Conservation (phyloP, 78 protist genomes). For the Creolimax fragrantissima region DNA sequence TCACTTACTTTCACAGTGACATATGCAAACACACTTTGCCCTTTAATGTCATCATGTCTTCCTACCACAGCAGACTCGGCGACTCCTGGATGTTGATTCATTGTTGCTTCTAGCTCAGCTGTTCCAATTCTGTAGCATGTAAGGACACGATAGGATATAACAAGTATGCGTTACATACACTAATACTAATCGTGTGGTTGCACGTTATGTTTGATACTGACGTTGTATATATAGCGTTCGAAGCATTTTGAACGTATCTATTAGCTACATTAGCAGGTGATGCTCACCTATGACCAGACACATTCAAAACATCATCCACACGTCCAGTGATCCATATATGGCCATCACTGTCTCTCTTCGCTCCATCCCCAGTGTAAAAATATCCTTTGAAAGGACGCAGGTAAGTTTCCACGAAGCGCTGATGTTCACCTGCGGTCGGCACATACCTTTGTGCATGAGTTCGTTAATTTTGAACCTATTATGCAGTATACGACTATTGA, state of each 20-base stretch:
- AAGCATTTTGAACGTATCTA: too few species aligned
- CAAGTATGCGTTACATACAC: too few species aligned
- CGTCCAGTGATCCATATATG: conserved; percentile 57
- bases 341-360: conserved; percentile 29
- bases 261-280: too few species aligned
- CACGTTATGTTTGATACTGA: too few species aligned
- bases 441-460: too few species aligned
- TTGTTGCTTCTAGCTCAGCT: conserved; percentile 73
- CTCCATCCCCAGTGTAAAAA: conserved; percentile 36
- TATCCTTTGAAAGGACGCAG: background rate
- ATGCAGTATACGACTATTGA: too few species aligned
- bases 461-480: too few species aligned
- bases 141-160: too few species aligned
- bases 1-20: background rate
- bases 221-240: too few species aligned
- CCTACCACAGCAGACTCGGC: conserved; percentile 87
- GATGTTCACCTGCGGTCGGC: too few species aligned
- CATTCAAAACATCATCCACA: conserved; percentile 67
- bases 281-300: background rate
- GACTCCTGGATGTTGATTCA: background rate
- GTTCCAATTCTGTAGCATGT: conserved; percentile 93
- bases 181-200: too few species aligned
- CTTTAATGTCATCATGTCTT: conserved; percentile 73
- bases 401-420: conserved; percentile 2
- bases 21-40: background rate